Evolutionary conservation across 345 rosid genomes (phyloP), one percentile per base, ranked within the genome.

Genomic region (Populus tremula): DNA sequence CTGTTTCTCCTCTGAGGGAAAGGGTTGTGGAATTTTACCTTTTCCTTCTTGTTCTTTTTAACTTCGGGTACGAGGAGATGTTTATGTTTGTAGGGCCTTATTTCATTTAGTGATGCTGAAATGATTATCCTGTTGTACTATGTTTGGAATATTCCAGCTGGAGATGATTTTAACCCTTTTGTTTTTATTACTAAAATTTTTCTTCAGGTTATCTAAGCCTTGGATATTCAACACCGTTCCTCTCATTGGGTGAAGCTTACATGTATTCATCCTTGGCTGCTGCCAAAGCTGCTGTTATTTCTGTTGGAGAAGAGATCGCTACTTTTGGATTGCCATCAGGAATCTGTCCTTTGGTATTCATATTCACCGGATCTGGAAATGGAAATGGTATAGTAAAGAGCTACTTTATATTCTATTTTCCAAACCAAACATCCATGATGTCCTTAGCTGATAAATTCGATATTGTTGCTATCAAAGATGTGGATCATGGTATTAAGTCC

Each of bases 241-340:
- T 90, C 29, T 90, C 94, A 4, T 85, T 93, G 1, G 98, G 93
- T 6, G 85, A 93, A 74, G 89, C 96, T 36, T 93, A 93, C 78
- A 91, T 90, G 91, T 93, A 93, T 82, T 74, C 96, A 75, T 91
- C 98, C 59, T 75, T 93, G 85, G 94, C 93, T 82, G 91, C 96
- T 73, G 94, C 98, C 33, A 93, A 93, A 85, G 89, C 96, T 41
- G 98, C 96, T 65, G 90, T 91, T 33, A 90, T 91, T 62, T 85
- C 94, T 69, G 88, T 91, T 79, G 98, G 90, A 43, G 98, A 91
- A 89, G 96, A 93, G 79, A 93, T 93, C 78, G 86, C 96, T 69
- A 88, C 86, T 72, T 84, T 76, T 78, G 98, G 98, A 76, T 81
- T 93, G 71, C 98, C 94, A 8, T 84, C 88, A 23, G 96, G 93